A percentile compares a stretch with the other conserved stretches of the same genome.
Evolutionary conservation across 441 rosid species (phyloP).

Genomic region (Pelargonium citronellum): DNA sequence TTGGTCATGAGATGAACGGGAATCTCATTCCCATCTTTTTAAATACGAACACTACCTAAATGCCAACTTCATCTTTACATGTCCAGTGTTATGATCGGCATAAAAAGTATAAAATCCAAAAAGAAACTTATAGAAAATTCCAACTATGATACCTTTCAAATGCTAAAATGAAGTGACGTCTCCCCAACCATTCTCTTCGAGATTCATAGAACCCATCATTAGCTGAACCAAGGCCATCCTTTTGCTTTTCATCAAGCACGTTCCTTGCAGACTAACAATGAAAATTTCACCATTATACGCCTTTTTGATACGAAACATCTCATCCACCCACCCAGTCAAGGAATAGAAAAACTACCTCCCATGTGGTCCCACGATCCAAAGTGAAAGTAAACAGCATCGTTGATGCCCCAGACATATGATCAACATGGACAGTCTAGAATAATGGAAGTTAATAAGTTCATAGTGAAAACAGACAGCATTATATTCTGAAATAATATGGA

Average conservation of each 20-base stretch:
- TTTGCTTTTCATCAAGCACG: conserved; percentile 70
- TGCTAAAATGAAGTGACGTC: conserved; percentile 82
- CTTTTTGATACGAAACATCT: conserved; percentile 16
- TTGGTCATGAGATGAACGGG: no score
- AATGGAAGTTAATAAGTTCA: background rate
- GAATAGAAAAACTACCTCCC: conserved; percentile 60
- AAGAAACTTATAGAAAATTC: background rate
- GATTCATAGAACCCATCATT: conserved; percentile 94
- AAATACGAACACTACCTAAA: background rate
- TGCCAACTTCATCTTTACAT: background rate
- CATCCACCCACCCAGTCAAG: conserved; percentile 7
- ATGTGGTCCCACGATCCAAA: conserved; percentile 85
- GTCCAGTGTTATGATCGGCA: background rate
- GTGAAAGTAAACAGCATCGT: conserved; percentile 84
- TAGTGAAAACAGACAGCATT: background rate
- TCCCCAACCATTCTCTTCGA: conserved; percentile 95
- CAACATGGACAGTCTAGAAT: conserved; percentile 75
- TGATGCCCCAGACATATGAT: conserved; percentile 93
- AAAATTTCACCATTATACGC: conserved; percentile 19
- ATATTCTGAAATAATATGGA: conserved; percentile 45
- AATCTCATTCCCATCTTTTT: no score
- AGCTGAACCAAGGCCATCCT: conserved; percentile 73
- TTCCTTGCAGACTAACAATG: conserved; percentile 64
- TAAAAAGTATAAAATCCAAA: background rate
- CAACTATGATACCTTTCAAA: conserved; percentile 66